Percentiles rank a stretch among this genome's conserved stretches.
These are phyloP conservation scores for Vitis labrusca DNA, from an alignment of 164 flowering plant species.

Conservation along the genomic window DNA sequence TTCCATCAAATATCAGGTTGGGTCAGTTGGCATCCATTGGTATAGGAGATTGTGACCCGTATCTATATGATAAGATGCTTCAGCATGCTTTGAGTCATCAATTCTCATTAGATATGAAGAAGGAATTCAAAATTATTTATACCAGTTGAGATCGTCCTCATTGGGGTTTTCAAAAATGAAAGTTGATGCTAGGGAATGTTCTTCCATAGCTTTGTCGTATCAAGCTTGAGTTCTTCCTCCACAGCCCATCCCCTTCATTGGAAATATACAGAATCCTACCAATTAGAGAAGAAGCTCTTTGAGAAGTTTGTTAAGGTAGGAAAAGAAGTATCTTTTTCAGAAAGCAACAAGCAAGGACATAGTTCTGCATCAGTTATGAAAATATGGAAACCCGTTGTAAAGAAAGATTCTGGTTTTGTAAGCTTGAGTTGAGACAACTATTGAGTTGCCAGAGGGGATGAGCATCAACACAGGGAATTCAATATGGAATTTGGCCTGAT, in stretches of 20 bases:
- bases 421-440: background rate
- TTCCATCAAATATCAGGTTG: too few species aligned
- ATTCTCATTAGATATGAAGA: too few species aligned
- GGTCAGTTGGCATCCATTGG: too few species aligned
- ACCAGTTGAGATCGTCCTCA: too few species aligned
- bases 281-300: constrained; percentile 21
- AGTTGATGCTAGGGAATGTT: too few species aligned
- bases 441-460: too few species aligned
- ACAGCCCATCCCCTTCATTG: constrained; percentile 22
- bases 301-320: constrained; percentile 16
- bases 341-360: constrained; percentile 26
- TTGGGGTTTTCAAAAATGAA: too few species aligned
- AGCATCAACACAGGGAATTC: too few species aligned
- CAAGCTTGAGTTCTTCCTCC: constrained; percentile 26
- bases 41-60: too few species aligned
- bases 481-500: constrained; percentile 57
- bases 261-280: constrained; percentile 26
- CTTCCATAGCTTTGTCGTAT: background rate
- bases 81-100: too few species aligned
- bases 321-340: constrained; percentile 20
- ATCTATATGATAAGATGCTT: too few species aligned
- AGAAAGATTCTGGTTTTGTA: constrained; percentile 26
- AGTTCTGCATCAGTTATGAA: constrained; percentile 33
- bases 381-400: constrained; percentile 52
- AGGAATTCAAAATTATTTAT: too few species aligned